A percentile compares a stretch with the other conserved stretches of the same genome.
These are phyloP conservation scores for Ochromonas danica DNA, from an alignment of 108 stramenopile species.

Conservation along the genomic window DNA sequence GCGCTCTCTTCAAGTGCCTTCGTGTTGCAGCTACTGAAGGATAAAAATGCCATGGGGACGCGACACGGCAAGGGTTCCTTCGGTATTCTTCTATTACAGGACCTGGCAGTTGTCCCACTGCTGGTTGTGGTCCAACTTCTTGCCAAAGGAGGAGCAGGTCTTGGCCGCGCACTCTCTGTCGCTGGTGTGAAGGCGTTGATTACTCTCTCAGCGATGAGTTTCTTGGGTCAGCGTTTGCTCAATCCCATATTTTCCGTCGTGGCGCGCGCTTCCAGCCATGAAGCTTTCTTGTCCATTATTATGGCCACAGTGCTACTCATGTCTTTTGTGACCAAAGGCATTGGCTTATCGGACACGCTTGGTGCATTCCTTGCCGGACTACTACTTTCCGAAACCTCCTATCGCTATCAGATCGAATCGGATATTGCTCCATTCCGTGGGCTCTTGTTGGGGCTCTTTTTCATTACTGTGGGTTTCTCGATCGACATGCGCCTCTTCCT, in stretches of 20 bases:
- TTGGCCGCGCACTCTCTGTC: constrained; percentile 73
- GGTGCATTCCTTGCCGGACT: constrained; percentile 93
- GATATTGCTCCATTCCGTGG: constrained; percentile 93
- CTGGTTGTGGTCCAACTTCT: constrained; percentile 87
- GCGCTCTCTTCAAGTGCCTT: constrained; percentile 82
- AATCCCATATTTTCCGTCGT: constrained; percentile 82
- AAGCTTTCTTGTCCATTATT: constrained; percentile 87
- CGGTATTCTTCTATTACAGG: constrained; percentile 85
- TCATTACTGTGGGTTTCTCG: constrained; percentile 92
- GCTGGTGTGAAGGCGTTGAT: constrained; percentile 79
- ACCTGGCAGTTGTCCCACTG: constrained; percentile 90
- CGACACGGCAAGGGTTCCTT: constrained; percentile 87
- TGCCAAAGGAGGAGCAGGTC: constrained; percentile 73
- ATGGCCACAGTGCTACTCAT: constrained; percentile 83
- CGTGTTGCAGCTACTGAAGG: constrained; percentile 88
- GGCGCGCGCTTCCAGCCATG: constrained; percentile 75
- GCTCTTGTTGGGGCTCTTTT: constrained; percentile 87
- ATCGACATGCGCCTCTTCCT: constrained; percentile 77
- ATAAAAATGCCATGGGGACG: constrained; percentile 85
- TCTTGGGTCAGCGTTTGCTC: constrained; percentile 75
- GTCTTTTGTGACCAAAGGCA: constrained; percentile 87
- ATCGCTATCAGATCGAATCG: constrained; percentile 87
- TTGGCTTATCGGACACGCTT: constrained; percentile 89
- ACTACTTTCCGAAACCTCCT: constrained; percentile 87
- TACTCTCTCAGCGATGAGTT: constrained; percentile 76